These are phyloP conservation scores for Ceratonia siliqua DNA, from an alignment of 306 rosid genomes.

Conservation along the genomic window DNA sequence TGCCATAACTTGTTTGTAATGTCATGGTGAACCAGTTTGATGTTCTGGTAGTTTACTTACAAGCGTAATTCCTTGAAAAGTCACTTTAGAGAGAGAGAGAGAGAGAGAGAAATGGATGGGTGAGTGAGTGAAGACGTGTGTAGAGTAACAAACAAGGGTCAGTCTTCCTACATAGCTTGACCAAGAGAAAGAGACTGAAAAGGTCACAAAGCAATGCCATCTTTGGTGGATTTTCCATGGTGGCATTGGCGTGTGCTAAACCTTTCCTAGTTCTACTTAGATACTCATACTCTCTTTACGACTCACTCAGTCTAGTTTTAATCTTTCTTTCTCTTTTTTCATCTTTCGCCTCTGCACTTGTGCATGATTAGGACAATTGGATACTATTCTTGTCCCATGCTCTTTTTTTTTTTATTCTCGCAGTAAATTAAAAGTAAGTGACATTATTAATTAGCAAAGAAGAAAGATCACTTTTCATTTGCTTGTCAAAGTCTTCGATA, in stretches of 20 bases:
- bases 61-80: no score
- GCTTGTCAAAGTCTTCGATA: not conserved
- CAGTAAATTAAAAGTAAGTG: not conserved
- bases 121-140: slow-evolving; percentile 18
- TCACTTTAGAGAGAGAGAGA: no score
- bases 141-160: slow-evolving; percentile 19
- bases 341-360: not conserved
- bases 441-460: not conserved
- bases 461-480: not conserved
- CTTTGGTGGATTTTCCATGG: slow-evolving; percentile 4
- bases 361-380: not conserved
- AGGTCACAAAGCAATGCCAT: slow-evolving; percentile 25
- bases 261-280: not conserved
- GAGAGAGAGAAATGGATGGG: not conserved
- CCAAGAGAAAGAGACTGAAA: not conserved
- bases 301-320: not conserved
- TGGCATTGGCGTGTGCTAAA: not conserved
- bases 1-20: no score
- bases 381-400: slow-evolving; percentile 14
- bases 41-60: no score
- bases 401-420: not conserved
- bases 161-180: not conserved
- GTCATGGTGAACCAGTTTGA: no score
- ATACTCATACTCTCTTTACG: not conserved
- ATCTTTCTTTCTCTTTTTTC: not conserved